These are phyloP conservation scores for Eudorina sp. DNA, from an alignment of 139 green algal genomes.

Conservation along the genomic window DNA sequence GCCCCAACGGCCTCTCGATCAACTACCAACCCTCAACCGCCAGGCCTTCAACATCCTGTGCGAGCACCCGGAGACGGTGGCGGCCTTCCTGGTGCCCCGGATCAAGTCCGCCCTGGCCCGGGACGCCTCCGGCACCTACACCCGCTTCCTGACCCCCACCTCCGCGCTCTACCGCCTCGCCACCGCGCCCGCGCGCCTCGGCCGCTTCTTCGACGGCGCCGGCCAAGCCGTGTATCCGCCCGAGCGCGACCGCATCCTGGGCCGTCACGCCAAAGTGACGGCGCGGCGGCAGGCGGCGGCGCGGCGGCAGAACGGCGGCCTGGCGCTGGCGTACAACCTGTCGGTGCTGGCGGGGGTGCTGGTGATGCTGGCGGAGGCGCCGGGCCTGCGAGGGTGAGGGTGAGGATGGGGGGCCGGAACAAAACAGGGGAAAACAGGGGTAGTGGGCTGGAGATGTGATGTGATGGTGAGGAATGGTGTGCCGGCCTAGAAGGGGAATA, in stretches of 20 bases:
- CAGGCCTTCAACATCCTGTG: slow-evolving; percentile 93
- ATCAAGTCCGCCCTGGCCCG: slow-evolving; percentile 71
- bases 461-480: too few relatives aligned
- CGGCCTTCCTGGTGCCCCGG: slow-evolving; percentile 85
- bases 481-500: too few relatives aligned
- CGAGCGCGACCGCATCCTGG: slow-evolving; percentile 78
- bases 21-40: too few relatives aligned
- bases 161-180: slow-evolving; percentile 71
- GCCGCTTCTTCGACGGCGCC: slow-evolving; percentile 83
- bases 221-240: slow-evolving; percentile 62
- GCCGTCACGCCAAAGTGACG: slow-evolving; percentile 61
- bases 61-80: slow-evolving; percentile 91
- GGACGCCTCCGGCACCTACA: slow-evolving; percentile 57
- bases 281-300: slow-evolving; percentile 60
- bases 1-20: too few relatives aligned
- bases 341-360: slow-evolving; percentile 60
- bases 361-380: slow-evolving; percentile 45
- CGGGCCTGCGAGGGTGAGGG: slow-evolving; percentile 5
- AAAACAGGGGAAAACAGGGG: too few relatives aligned
- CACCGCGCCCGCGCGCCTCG: slow-evolving; percentile 67
- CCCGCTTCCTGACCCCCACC: slow-evolving; percentile 80
- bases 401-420: too few relatives aligned
- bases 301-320: slow-evolving; percentile 51
- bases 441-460: too few relatives aligned
- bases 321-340: slow-evolving; percentile 75